phyloP scores from a whole-genome alignment of 2,329 filamentous ascomycete species.

The Xylaria sp. region DNA sequence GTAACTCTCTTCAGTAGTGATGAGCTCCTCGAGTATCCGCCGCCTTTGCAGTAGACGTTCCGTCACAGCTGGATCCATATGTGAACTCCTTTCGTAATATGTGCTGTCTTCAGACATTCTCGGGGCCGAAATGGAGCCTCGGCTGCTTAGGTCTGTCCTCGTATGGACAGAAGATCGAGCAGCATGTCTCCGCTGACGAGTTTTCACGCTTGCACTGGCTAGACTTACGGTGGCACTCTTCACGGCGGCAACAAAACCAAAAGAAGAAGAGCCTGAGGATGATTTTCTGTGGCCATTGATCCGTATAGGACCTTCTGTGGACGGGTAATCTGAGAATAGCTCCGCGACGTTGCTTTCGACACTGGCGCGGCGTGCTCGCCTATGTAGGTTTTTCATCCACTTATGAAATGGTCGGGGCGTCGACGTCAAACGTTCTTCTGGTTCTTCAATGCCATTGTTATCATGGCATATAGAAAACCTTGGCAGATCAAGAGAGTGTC shows the following conservation, averaged over 20 bases:
- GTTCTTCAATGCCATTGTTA: constrained; percentile 32
- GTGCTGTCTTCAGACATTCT: constrained; percentile 74
- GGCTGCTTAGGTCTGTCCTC: constrained; percentile 71
- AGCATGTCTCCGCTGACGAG: constrained; percentile 66
- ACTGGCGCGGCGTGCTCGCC: constrained; percentile 61
- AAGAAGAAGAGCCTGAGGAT: constrained; percentile 80
- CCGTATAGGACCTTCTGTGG: constrained; percentile 44
- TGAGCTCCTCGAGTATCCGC: constrained; percentile 84
- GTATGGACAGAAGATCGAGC: constrained; percentile 65
- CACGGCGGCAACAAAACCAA: constrained; percentile 81
- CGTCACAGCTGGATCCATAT: constrained; percentile 74
- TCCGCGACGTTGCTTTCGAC: constrained; percentile 41
- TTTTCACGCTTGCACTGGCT: constrained; percentile 75
- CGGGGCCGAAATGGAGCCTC: constrained; percentile 67
- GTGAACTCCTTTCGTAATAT: constrained; percentile 65
- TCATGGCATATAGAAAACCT: constrained; percentile 46
- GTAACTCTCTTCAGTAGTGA: constrained; percentile 88
- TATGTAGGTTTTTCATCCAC: constrained; percentile 78
- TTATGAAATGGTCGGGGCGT: constrained; percentile 68
- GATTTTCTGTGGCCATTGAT: constrained; percentile 63
- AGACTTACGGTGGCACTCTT: constrained; percentile 85
- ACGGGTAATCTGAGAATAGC: constrained; percentile 51
- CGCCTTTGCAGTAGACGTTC: constrained; percentile 80
- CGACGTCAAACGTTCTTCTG: constrained; percentile 32
- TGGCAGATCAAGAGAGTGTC: constrained; percentile 41